These are phyloP conservation scores for Mortierella hygrophila DNA, from an alignment of 192 early-diverging fungal genomes.

Conservation along the genomic window DNA sequence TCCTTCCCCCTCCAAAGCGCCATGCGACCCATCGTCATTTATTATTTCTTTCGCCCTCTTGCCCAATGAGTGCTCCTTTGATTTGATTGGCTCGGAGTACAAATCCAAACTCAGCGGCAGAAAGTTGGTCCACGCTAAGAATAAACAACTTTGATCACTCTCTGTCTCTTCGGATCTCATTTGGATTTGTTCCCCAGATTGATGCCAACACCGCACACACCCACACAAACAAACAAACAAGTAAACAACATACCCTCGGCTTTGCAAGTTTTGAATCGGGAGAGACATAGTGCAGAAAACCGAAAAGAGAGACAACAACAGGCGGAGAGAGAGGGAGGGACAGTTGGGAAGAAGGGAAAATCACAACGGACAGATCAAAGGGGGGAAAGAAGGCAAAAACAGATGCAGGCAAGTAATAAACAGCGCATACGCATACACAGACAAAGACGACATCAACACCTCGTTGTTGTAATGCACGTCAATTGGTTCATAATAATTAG, in stretches of 20 bases:
- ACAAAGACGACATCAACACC: neutral
- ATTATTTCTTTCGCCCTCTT: neutral
- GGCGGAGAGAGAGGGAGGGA: neutral
- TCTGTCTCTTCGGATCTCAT: neutral
- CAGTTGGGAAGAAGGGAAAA: neutral
- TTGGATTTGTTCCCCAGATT: slow-evolving; percentile 10
- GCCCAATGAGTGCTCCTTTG: no score
- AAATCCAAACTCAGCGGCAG: neutral
- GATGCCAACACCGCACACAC: neutral
- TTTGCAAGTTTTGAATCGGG: neutral
- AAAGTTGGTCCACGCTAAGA: neutral
- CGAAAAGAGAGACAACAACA: neutral
- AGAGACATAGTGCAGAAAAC: neutral
- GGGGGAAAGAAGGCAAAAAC: neutral
- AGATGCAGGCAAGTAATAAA: neutral
- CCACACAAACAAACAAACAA: neutral
- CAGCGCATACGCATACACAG: neutral
- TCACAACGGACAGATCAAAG: neutral
- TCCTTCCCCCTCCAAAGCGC: neutral
- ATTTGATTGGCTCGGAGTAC: neutral
- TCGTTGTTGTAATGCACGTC: neutral
- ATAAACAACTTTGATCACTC: neutral
- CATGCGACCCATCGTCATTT: neutral
- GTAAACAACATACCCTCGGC: neutral
- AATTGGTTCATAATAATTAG: neutral